These are phyloP conservation scores for Paramecium bursaria DNA, from an alignment of 73 alveolate species.

Conservation along the genomic window DNA sequence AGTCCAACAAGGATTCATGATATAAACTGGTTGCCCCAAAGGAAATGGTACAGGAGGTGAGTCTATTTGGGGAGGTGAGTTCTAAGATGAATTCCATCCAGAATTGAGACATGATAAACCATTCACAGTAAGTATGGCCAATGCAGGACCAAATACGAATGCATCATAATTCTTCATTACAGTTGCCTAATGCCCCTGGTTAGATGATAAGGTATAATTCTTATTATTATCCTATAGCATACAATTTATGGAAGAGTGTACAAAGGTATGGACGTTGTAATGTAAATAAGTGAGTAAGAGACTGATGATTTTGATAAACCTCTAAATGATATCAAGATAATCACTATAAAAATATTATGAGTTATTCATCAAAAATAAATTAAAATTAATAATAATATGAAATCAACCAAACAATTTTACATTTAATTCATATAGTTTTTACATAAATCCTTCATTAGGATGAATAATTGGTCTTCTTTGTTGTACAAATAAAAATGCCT, in stretches of 20 bases:
- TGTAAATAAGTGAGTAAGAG: conserved; percentile 74
- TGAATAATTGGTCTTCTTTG: conserved; percentile 77
- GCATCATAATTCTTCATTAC: conserved; percentile 95
- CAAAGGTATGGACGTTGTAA: conserved; percentile 81
- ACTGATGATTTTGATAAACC: conserved; percentile 83
- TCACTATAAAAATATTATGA: conserved; percentile 51
- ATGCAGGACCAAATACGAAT: conserved; percentile 95
- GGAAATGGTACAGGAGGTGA: conserved; percentile 98
- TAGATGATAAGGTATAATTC: conserved; percentile 82
- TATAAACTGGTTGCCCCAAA: conserved; percentile 96
- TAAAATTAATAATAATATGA: no score
- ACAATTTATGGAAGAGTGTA: conserved; percentile 93
- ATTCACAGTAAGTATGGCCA: conserved; percentile 92
- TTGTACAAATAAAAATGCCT: conserved; percentile 72
- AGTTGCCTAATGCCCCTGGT: conserved; percentile 87
- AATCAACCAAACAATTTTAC: no score
- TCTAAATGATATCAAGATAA: conserved; percentile 68
- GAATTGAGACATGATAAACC: conserved; percentile 92
- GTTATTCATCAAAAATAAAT: no score
- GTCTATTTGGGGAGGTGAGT: conserved; percentile 87
- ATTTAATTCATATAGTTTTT: conserved; percentile 71
- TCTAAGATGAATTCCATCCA: conserved; percentile 95
- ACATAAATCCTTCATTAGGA: conserved; percentile 81
- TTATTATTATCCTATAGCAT: conserved; percentile 71
- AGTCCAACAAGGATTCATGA: conserved; percentile 94